Evolutionary conservation across 2,329 filamentous ascomycete species (phyloP).

Genomic region (Penicillium hesseltinei): DNA sequence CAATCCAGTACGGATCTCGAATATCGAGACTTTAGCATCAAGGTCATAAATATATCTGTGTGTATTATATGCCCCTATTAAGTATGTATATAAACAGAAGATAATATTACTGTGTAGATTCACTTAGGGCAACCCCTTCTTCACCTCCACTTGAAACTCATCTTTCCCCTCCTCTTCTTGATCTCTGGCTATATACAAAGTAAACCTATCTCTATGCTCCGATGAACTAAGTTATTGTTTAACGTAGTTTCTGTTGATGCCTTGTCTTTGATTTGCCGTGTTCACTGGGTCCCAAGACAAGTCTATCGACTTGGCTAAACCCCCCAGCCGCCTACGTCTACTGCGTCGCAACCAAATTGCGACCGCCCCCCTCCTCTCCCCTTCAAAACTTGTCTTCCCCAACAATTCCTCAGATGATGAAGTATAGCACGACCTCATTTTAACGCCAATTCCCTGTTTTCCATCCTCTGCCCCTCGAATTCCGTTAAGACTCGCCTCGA

Average conservation of each 20-base stretch:
- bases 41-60: background rate
- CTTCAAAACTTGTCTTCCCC: constrained; percentile 14
- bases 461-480: constrained; percentile 17
- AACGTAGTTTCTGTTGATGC: background rate
- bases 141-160: background rate
- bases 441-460: constrained; percentile 24
- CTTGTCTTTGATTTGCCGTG: background rate
- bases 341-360: constrained; percentile 14
- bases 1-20: constrained; percentile 3
- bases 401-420: constrained; percentile 27
- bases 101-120: background rate
- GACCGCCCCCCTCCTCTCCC: constrained; percentile 16
- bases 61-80: background rate
- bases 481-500: constrained; percentile 14
- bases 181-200: background rate
- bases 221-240: background rate
- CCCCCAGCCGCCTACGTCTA: constrained; percentile 15
- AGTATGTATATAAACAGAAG: background rate
- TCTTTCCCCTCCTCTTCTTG: constrained; percentile 2
- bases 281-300: constrained; percentile 6
- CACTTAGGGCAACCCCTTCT: background rate
- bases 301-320: constrained; percentile 11
- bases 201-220: background rate
- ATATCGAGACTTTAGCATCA: background rate
- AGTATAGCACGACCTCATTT: constrained; percentile 17